These are phyloP conservation scores for Aurantiochytrium sp. DNA, from an alignment of 108 stramenopile species.

Conservation along the genomic window DNA sequence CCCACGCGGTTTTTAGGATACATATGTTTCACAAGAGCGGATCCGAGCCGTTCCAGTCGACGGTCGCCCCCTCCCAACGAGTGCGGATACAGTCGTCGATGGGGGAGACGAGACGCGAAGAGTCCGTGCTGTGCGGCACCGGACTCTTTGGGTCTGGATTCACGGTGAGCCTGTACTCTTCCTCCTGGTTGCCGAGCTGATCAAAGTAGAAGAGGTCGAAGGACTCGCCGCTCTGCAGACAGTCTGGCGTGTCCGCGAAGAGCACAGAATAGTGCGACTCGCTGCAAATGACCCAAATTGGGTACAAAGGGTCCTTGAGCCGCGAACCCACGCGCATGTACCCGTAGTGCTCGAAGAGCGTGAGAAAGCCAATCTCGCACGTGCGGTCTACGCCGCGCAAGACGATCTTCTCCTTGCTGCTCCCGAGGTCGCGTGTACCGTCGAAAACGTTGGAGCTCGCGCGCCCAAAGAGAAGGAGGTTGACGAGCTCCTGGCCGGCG, in stretches of 20 bases:
- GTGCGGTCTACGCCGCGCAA: constrained; percentile 37
- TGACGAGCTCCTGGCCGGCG: constrained; percentile 57
- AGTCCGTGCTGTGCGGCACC: not conserved
- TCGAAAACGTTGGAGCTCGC: constrained; percentile 51
- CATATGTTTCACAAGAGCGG: constrained; percentile 31
- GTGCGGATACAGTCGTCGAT: constrained; percentile 29
- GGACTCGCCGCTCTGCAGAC: not conserved
- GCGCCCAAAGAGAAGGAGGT: constrained; percentile 47
- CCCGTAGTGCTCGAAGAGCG: constrained; percentile 55
- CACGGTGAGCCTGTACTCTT: constrained; percentile 32
- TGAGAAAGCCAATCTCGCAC: constrained; percentile 49
- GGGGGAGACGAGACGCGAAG: not conserved
- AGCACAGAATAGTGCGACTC: constrained; percentile 56
- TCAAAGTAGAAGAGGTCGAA: constrained; percentile 53
- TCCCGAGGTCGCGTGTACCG: not conserved
- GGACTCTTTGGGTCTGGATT: not conserved
- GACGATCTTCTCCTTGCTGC: not conserved
- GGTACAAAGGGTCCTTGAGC: constrained; percentile 46
- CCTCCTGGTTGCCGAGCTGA: constrained; percentile 48
- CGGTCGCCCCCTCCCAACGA: not conserved
- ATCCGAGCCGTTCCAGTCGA: constrained; percentile 35
- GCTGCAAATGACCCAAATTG: constrained; percentile 57
- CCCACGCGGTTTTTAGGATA: too few species aligned
- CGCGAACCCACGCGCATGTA: constrained; percentile 40
- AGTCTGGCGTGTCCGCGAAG: constrained; percentile 22